Evolutionary conservation across 768 basidiomycete genomes (phyloP).

Genomic region (Tephrocybe sp.): DNA sequence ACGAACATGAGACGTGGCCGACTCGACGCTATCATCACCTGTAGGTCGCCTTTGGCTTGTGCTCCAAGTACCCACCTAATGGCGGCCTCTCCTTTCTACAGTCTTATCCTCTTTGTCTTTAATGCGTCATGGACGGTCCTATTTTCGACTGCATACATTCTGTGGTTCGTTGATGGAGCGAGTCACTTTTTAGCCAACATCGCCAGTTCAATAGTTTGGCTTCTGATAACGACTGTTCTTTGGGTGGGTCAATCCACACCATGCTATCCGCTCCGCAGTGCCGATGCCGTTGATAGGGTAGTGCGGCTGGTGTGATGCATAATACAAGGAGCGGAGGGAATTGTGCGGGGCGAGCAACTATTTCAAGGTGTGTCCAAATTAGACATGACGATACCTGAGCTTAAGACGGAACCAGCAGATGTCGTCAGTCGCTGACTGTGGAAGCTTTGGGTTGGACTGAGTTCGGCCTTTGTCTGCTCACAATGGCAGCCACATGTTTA

Average conservation of each 20-base stretch:
- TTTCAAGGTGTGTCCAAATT: constrained; percentile 43
- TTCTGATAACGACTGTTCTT: constrained; percentile 56
- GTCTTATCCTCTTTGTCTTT: constrained; percentile 59
- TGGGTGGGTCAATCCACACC: constrained; percentile 49
- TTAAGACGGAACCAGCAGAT: constrained; percentile 35
- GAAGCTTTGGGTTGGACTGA: constrained; percentile 78
- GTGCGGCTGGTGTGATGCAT: constrained; percentile 66
- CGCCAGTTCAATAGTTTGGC: constrained; percentile 76
- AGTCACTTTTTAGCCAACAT: constrained; percentile 71
- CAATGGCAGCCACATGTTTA: constrained; percentile 51
- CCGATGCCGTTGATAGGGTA: constrained; percentile 42
- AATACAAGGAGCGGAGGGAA: constrained; percentile 55
- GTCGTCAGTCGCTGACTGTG: constrained; percentile 70
- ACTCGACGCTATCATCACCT: constrained; percentile 61
- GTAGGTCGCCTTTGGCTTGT: constrained; percentile 32
- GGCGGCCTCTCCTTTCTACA: constrained; percentile 22
- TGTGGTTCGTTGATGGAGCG: constrained; percentile 68
- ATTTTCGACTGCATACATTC: constrained; percentile 65
- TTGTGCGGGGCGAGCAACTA: constrained; percentile 50
- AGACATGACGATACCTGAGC: neutral
- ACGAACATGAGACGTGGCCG: constrained; percentile 59
- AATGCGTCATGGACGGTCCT: constrained; percentile 73
- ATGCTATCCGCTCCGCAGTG: neutral
- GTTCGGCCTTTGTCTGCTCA: constrained; percentile 56
- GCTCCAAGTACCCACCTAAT: neutral